These are phyloP conservation scores for Ceratobasidium sp. DNA, from an alignment of 1,284 basidiomycete genomes.

Conservation along the genomic window DNA sequence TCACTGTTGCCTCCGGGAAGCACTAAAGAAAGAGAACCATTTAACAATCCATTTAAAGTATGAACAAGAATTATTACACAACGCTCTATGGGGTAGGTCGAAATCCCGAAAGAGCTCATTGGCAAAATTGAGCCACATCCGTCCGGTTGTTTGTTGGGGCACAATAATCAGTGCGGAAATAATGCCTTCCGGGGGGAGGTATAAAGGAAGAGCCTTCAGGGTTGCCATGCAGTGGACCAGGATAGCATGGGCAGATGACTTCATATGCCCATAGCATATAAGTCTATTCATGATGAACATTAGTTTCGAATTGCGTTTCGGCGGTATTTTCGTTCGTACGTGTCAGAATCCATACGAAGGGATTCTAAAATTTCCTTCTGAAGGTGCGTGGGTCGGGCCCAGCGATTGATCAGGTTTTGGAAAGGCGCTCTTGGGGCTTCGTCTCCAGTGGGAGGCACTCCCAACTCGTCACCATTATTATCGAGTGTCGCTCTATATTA, in stretches of 20 bases:
- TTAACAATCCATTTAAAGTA: neutral
- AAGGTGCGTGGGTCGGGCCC: conserved; percentile 6
- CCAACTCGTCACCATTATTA: neutral
- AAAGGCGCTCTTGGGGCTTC: conserved; percentile 1
- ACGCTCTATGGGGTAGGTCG: conserved; percentile 3
- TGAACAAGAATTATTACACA: neutral
- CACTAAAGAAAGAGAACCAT: neutral
- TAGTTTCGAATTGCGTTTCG: neutral
- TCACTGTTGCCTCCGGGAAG: conserved; percentile 30
- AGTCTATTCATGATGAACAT: neutral
- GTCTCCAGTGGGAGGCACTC: neutral
- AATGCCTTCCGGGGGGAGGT: neutral
- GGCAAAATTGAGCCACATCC: conserved; percentile 2
- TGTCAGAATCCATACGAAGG: neutral
- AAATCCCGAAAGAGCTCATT: conserved; percentile 15
- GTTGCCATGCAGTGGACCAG: conserved; percentile 11
- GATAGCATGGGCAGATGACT: conserved; percentile 16
- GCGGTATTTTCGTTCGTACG: neutral
- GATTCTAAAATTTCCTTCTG: neutral
- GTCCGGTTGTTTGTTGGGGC: conserved; percentile 29
- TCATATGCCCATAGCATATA: neutral
- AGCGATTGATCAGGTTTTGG: conserved; percentile 1
- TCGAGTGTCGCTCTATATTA: neutral
- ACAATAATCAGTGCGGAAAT: conserved; percentile 27
- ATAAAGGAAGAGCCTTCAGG: neutral